Percentiles rank a stretch among this genome's conserved stretches.
Conservation (phyloP, 495 filamentous ascomycete genomes). For the Talaromyces ruber region DNA sequence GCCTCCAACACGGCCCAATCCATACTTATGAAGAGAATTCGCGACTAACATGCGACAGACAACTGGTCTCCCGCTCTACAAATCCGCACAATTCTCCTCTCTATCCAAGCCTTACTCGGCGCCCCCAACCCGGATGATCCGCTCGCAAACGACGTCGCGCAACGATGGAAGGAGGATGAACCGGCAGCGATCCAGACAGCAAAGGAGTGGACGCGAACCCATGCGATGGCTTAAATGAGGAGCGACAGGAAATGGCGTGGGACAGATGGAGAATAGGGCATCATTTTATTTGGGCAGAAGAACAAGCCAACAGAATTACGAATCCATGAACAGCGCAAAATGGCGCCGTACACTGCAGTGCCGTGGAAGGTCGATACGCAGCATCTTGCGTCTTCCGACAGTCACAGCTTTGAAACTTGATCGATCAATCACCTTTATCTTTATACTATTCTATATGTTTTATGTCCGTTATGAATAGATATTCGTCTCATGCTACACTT, state of each 20-base stretch:
- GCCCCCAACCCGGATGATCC: slow-evolving; percentile 98
- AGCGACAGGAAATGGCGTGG: not conserved
- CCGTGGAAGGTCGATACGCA: not conserved
- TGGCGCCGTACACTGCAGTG: not conserved
- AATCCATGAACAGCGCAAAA: not conserved
- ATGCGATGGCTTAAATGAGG: slow-evolving; percentile 51
- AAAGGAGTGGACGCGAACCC: slow-evolving; percentile 76
- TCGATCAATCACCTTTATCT: not conserved
- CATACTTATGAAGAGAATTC: not conserved
- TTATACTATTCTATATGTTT: not conserved
- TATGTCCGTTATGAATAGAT: not conserved
- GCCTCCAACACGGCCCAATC: slow-evolving; percentile 7
- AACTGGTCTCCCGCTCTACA: slow-evolving; percentile 99
- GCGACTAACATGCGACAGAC: slow-evolving; percentile 41
- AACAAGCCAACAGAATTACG: not conserved
- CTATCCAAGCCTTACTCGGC: slow-evolving; percentile 92
- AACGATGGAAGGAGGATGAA: slow-evolving; percentile 95
- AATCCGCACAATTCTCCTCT: slow-evolving; percentile 94
- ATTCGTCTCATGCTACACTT: not conserved
- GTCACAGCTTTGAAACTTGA: not conserved
- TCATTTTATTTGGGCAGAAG: not conserved
- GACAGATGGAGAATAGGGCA: not conserved
- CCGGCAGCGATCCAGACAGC: slow-evolving; percentile 83
- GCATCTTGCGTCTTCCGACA: not conserved
- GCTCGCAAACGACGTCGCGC: slow-evolving; percentile 93